Evolutionary conservation across 2,329 filamentous ascomycete genomes (phyloP).

Genomic region (Elsinoe ampelina): DNA sequence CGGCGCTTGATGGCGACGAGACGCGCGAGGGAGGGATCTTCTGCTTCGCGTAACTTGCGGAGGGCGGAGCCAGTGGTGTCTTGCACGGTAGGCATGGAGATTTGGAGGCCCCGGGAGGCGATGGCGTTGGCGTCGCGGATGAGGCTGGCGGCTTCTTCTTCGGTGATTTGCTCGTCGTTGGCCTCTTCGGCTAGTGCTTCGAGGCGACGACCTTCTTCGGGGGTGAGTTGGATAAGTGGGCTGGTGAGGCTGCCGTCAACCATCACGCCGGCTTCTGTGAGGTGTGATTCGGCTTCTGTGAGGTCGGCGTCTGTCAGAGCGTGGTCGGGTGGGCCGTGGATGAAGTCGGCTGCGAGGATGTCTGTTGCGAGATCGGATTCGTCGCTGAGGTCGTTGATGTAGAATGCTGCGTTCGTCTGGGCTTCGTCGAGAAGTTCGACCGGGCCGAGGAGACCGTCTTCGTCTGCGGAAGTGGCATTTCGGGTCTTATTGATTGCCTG

Average conservation of each 20-base stretch:
- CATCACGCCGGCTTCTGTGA: slow-evolving; percentile 7
- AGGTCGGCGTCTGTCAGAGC: neutral
- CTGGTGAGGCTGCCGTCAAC: neutral
- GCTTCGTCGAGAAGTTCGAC: neutral
- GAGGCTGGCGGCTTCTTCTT: slow-evolving; percentile 13
- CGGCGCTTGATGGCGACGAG: slow-evolving; percentile 16
- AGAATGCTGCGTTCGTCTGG: slow-evolving; percentile 12
- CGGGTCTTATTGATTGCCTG: neutral
- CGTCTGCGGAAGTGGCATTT: neutral
- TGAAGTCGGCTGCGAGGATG: neutral
- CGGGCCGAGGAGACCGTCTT: slow-evolving; percentile 1
- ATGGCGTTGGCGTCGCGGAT: slow-evolving; percentile 3
- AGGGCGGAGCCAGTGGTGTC: slow-evolving; percentile 5
- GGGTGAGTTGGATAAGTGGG: slow-evolving; percentile 4
- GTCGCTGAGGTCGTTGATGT: slow-evolving; percentile 14
- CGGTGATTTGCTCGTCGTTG: slow-evolving; percentile 14
- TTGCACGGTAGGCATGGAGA: slow-evolving; percentile 8
- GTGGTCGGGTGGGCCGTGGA: neutral
- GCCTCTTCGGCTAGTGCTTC: slow-evolving; percentile 11
- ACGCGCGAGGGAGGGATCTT: slow-evolving; percentile 13
- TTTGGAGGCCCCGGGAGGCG: slow-evolving; percentile 6
- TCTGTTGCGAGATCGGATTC: slow-evolving; percentile 9
- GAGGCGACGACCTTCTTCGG: slow-evolving; percentile 4
- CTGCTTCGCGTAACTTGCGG: slow-evolving; percentile 12
- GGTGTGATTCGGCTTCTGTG: slow-evolving; percentile 1